Percentiles rank a stretch among this genome's conserved stretches.
Evolutionary conservation across 2,329 filamentous ascomycete genomes (phyloP).

Genomic region (Nannizziopsis arthrosporioides): DNA sequence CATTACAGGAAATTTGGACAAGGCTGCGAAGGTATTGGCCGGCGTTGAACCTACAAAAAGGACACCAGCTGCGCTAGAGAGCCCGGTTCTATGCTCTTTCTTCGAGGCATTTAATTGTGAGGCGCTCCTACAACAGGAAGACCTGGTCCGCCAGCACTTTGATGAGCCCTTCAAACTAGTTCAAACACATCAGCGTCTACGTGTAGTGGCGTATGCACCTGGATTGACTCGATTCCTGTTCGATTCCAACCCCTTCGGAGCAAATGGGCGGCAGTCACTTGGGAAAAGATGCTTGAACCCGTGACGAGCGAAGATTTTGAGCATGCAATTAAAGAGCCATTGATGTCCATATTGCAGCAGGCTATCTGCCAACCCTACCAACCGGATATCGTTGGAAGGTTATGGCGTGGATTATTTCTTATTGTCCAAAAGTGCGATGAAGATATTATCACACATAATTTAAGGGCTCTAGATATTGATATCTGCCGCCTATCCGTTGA

Average conservation of each 20-base stretch:
- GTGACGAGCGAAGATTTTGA: constrained; percentile 69
- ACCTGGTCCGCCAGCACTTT: constrained; percentile 49
- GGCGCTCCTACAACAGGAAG: constrained; percentile 54
- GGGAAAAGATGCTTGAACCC: constrained; percentile 52
- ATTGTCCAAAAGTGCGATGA: constrained; percentile 65
- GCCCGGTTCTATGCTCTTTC: constrained; percentile 61
- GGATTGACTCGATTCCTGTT: constrained; percentile 81
- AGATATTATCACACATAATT: constrained; percentile 61
- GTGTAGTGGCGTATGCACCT: constrained; percentile 62
- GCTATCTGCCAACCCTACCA: constrained; percentile 47
- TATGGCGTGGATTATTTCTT: constrained; percentile 66
- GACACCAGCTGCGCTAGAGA: constrained; percentile 40
- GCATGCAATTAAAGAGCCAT: constrained; percentile 66
- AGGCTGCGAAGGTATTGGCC: constrained; percentile 45
- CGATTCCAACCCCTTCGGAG: constrained; percentile 53
- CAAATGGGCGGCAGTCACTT: constrained; percentile 57
- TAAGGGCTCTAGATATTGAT: constrained; percentile 68
- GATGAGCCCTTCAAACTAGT: constrained; percentile 73
- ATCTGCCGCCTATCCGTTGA: constrained; percentile 50
- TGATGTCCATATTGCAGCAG: constrained; percentile 54
- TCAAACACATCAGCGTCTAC: constrained; percentile 66
- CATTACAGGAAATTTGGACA: constrained; percentile 49
- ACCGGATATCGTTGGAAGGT: constrained; percentile 49
- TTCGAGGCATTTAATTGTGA: constrained; percentile 84
- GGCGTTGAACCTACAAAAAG: constrained; percentile 41